phyloP scores from a whole-genome alignment of 768 basidiomycete genomes.

The Tulasnella sp. region DNA sequence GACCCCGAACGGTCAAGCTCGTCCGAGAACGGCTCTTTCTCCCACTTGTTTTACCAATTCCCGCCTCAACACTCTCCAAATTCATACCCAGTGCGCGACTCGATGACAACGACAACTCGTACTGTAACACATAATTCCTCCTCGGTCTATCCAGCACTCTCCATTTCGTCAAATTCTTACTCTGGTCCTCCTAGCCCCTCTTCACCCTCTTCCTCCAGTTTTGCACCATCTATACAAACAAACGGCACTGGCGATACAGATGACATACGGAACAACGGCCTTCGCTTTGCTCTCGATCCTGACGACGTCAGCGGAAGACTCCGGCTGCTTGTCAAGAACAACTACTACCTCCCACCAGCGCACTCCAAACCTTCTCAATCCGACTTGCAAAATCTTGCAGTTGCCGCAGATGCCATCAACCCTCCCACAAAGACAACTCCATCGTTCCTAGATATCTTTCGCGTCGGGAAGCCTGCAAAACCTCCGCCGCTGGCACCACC shows the following conservation, averaged over 20 bases:
- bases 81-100: conserved; percentile 26
- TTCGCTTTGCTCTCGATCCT: conserved; percentile 31
- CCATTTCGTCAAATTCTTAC: conserved; percentile 50
- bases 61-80: conserved; percentile 2
- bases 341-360: conserved; percentile 79
- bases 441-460: conserved; percentile 16
- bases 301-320: conserved; percentile 83
- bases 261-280: conserved; percentile 36
- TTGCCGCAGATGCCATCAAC: background rate
- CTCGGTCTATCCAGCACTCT: conserved; percentile 55
- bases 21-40: conserved; percentile 16
- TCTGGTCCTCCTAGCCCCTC: conserved; percentile 51
- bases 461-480: conserved; percentile 7
- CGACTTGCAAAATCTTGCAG: conserved; percentile 1
- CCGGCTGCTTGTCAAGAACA: conserved; percentile 74
- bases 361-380: conserved; percentile 55
- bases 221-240: conserved; percentile 28
- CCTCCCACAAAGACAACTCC: conserved; percentile 17
- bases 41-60: conserved; percentile 2
- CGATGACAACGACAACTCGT: conserved; percentile 50
- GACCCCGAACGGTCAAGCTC: conserved; percentile 16
- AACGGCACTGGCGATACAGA: conserved; percentile 31
- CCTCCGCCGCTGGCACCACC: background rate
- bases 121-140: conserved; percentile 40
- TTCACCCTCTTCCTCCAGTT: conserved; percentile 30